These are phyloP conservation scores for Phialophora expanda DNA, from an alignment of 2,329 filamentous ascomycete genomes.

Conservation along the genomic window DNA sequence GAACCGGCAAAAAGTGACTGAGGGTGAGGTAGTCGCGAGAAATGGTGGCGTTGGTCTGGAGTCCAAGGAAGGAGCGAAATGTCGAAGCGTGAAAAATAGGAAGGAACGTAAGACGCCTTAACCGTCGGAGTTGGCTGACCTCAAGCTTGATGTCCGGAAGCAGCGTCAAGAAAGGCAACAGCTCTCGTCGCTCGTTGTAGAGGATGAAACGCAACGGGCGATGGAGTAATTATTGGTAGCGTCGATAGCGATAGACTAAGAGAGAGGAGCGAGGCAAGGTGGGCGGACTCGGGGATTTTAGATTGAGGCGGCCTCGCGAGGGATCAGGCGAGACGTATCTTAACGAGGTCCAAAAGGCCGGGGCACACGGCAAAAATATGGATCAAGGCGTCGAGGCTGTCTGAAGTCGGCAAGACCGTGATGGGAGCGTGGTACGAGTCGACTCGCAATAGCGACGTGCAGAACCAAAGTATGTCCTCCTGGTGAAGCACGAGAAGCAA, in stretches of 20 bases:
- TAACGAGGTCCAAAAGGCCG: slow-evolving; percentile 18
- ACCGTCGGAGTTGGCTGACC: not conserved
- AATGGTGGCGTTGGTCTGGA: not conserved
- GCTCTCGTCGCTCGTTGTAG: slow-evolving; percentile 9
- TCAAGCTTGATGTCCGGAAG: not conserved
- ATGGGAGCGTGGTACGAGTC: slow-evolving; percentile 21
- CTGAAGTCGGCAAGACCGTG: not conserved
- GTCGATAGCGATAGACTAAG: slow-evolving; percentile 22
- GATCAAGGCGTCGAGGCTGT: slow-evolving; percentile 14
- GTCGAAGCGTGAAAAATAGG: not conserved
- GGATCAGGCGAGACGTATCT: slow-evolving; percentile 33
- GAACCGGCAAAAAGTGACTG: slow-evolving; percentile 17
- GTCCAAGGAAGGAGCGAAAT: slow-evolving; percentile 5
- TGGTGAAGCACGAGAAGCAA: slow-evolving; percentile 9
- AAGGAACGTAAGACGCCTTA: slow-evolving; percentile 11
- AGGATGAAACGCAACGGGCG: slow-evolving; percentile 1
- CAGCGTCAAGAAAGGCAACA: not conserved
- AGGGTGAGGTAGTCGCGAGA: slow-evolving; percentile 6
- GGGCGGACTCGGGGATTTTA: slow-evolving; percentile 32
- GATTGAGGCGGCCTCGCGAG: slow-evolving; percentile 30
- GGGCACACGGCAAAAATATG: slow-evolving; percentile 22
- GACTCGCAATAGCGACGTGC: not conserved
- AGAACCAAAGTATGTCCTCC: not conserved
- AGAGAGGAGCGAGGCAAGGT: slow-evolving; percentile 15
- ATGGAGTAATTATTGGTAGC: slow-evolving; percentile 9